phyloP scores from a whole-genome alignment of 306 rosid species.

The Benincasa hispida region DNA sequence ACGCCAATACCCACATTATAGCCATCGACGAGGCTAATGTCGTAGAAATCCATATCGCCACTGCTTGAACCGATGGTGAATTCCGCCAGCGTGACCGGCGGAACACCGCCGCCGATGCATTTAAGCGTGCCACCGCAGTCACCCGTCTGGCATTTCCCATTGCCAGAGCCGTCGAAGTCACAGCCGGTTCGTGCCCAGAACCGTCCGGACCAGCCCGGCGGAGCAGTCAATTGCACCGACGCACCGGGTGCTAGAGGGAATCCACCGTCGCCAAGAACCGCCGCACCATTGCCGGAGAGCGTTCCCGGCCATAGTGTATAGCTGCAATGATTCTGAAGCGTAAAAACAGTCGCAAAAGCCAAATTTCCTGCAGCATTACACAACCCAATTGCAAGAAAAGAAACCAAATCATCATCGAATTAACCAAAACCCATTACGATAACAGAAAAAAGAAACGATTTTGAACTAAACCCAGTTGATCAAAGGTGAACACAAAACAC shows the following conservation, averaged over 20 bases:
- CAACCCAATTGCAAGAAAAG: neutral
- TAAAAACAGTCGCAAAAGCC: constrained; percentile 34
- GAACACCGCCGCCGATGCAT: constrained; percentile 43
- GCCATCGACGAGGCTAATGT: constrained; percentile 83
- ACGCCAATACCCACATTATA: constrained; percentile 77
- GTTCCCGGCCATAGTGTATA: constrained; percentile 74
- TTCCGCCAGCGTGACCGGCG: constrained; percentile 63
- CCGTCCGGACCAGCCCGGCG: constrained; percentile 80
- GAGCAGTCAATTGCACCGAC: constrained; percentile 28
- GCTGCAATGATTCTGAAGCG: constrained; percentile 47
- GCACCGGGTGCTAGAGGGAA: constrained; percentile 33
- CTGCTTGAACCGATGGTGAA: constrained; percentile 32
- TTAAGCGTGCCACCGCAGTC: constrained; percentile 57
- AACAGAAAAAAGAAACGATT: neutral
- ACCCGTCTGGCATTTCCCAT: constrained; percentile 49
- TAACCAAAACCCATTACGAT: neutral
- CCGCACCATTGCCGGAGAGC: constrained; percentile 54
- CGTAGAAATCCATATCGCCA: constrained; percentile 56
- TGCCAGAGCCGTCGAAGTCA: constrained; percentile 41
- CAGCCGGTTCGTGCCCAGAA: constrained; percentile 80
- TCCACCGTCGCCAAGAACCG: constrained; percentile 51
- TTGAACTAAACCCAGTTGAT: neutral
- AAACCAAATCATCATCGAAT: neutral
- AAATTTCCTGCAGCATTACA: constrained; percentile 21
- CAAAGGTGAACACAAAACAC: neutral